Percentiles rank a stretch among this genome's conserved stretches.
Conservation (phyloP, 306 rosid genomes). For the Casuarina cunninghamiana region DNA sequence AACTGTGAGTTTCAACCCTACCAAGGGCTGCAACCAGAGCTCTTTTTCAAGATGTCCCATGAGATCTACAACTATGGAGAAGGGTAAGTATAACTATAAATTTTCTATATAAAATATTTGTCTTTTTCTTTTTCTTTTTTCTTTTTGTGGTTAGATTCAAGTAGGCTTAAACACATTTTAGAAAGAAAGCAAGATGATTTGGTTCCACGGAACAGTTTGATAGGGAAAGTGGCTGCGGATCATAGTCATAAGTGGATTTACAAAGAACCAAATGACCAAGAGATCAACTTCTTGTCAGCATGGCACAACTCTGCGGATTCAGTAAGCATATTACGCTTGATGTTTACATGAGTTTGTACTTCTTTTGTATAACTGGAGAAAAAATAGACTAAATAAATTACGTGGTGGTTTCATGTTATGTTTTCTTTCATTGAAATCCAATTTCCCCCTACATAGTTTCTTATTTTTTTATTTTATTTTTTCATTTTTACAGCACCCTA, state of each 20-base stretch:
- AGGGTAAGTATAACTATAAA: conserved; percentile 50
- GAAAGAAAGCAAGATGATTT: conserved; percentile 1
- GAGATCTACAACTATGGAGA: conserved; percentile 99
- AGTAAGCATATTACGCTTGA: conserved; percentile 35
- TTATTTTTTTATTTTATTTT: conserved; percentile 17
- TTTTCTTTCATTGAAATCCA: conserved; percentile 21
- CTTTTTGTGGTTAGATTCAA: conserved; percentile 1
- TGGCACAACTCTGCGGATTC: conserved; percentile 95
- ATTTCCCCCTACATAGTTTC: conserved; percentile 6
- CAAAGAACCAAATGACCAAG: conserved; percentile 90
- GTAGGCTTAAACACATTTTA: conserved; percentile 5
- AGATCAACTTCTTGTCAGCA: conserved; percentile 84
- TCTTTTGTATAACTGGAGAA: not conserved
- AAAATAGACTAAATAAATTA: not conserved
- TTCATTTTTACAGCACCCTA: conserved; percentile 67
- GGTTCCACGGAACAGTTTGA: conserved; percentile 57
- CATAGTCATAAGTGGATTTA: conserved; percentile 96
- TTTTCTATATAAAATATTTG: not conserved
- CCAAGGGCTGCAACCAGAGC: conserved; percentile 91
- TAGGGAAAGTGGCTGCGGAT: conserved; percentile 98
- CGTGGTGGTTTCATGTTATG: conserved; percentile 3
- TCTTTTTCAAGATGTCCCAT: conserved; percentile 99
- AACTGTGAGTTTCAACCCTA: conserved; percentile 69
- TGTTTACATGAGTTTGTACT: not conserved
- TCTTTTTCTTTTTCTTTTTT: not conserved